Conservation (phyloP, 257 asterid genomes). For the Jasminum sambac region DNA sequence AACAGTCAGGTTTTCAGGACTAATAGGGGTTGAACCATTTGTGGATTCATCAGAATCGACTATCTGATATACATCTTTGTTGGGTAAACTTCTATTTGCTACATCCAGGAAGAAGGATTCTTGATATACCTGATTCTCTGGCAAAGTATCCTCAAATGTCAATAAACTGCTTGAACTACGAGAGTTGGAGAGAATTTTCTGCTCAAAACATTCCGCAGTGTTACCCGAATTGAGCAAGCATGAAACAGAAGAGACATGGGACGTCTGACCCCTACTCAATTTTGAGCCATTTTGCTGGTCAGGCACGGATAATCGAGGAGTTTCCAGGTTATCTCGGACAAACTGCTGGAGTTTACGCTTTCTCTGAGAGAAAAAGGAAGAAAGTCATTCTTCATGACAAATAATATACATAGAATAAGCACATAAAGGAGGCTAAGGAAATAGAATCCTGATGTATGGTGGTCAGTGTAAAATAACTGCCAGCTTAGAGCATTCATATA, state of each 20-base stretch:
- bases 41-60: conserved; percentile 64
- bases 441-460: not conserved
- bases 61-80: conserved; percentile 27
- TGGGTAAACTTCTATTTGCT: conserved; percentile 26
- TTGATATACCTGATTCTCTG: conserved; percentile 35
- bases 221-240: conserved; percentile 51
- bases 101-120: conserved; percentile 33
- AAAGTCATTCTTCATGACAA: not conserved
- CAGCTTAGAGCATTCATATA: not conserved
- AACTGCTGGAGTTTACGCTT: conserved; percentile 70
- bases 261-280: conserved; percentile 37
- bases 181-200: conserved; percentile 33
- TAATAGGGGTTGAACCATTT: conserved; percentile 43
- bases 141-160: conserved; percentile 41
- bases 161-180: conserved; percentile 49
- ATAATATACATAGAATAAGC: not conserved
- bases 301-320: conserved; percentile 36
- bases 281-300: conserved; percentile 39
- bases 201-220: conserved; percentile 36
- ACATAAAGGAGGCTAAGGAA: not conserved
- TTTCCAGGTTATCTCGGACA: conserved; percentile 44
- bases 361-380: conserved; percentile 45
- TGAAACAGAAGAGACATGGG: conserved; percentile 54
- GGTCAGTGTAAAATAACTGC: not conserved
- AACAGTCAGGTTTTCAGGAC: conserved; percentile 35